Conservation (phyloP, 148 eudicot species). For the Camellia sinensis region DNA sequence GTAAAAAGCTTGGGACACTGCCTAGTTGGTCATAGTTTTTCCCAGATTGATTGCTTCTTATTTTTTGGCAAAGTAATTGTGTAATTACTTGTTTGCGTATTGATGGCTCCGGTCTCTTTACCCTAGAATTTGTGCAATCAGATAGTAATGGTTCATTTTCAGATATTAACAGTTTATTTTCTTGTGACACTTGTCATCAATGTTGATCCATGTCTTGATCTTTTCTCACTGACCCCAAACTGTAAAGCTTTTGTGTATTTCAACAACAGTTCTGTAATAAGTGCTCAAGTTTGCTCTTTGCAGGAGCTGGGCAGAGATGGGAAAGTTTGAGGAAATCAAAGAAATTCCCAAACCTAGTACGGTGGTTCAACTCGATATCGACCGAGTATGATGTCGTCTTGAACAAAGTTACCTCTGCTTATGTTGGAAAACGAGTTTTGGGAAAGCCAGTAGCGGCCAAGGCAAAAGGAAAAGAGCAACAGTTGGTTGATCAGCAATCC, state of each 20-base stretch:
- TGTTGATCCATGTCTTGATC: not conserved
- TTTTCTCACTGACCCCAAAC: not conserved
- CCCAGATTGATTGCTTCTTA: not conserved
- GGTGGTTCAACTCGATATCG: conserved; percentile 76
- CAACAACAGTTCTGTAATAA: not conserved
- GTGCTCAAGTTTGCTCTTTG: conserved; percentile 10
- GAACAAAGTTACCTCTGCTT: conserved; percentile 40
- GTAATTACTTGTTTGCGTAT: not conserved
- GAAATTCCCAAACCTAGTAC: conserved; percentile 73
- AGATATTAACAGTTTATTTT: not conserved
- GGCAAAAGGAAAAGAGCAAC: conserved; percentile 53
- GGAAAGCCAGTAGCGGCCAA: conserved; percentile 48
- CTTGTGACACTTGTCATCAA: too few relatives aligned
- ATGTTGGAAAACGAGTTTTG: conserved; percentile 51
- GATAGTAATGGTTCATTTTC: too few relatives aligned
- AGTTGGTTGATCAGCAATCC: conserved; percentile 23
- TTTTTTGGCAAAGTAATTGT: not conserved
- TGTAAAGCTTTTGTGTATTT: not conserved
- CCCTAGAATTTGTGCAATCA: not conserved
- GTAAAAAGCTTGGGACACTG: conserved; percentile 29
- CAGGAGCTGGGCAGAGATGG: conserved; percentile 87
- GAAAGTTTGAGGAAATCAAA: conserved; percentile 86
- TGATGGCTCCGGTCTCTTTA: not conserved
- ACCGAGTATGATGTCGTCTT: conserved; percentile 48
- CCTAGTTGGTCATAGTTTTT: not conserved